A percentile compares a stretch with the other conserved stretches of the same genome.
These are phyloP conservation scores for Neurospora tetraspora DNA, from an alignment of 495 filamentous ascomycete genomes.

Conservation along the genomic window DNA sequence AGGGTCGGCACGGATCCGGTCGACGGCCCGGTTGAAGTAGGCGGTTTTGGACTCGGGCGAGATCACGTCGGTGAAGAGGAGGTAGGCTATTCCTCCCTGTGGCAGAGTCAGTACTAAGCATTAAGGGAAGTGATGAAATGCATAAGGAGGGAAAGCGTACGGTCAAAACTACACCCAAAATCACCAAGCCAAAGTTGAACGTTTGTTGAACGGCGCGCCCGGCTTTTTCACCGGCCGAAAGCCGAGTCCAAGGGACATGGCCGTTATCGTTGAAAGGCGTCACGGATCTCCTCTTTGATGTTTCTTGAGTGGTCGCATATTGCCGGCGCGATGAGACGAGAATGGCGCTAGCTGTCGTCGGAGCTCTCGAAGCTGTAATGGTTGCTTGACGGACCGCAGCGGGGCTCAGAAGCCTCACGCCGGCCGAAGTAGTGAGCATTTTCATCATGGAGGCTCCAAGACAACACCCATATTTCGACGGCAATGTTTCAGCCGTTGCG, in stretches of 20 bases:
- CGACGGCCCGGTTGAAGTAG: constrained; percentile 82
- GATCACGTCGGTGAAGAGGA: constrained; percentile 82
- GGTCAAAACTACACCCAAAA: constrained; percentile 66
- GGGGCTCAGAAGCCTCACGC: background rate
- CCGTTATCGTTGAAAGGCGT: constrained; percentile 78
- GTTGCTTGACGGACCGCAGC: constrained; percentile 4
- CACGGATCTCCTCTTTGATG: constrained; percentile 47
- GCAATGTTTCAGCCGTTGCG: constrained; percentile 7
- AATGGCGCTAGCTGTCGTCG: background rate
- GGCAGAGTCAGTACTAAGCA: background rate
- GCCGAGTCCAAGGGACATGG: constrained; percentile 64
- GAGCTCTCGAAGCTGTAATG: background rate
- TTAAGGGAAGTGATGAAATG: background rate
- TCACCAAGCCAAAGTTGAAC: constrained; percentile 71
- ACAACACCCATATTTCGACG: constrained; percentile 16
- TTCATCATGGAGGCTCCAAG: constrained; percentile 17
- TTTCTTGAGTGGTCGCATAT: constrained; percentile 20
- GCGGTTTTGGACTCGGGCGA: constrained; percentile 72
- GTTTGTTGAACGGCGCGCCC: constrained; percentile 82
- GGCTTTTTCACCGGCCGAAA: constrained; percentile 67
- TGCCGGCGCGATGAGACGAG: constrained; percentile 13
- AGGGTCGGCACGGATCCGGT: constrained; percentile 63
- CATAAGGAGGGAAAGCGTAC: constrained; percentile 31
- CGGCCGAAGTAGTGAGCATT: constrained; percentile 8
- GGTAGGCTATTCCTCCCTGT: constrained; percentile 62